Base-by-base conservation (phyloP, 2,329 filamentous ascomycete genomes). In the Diaporthe helianthi region DNA sequence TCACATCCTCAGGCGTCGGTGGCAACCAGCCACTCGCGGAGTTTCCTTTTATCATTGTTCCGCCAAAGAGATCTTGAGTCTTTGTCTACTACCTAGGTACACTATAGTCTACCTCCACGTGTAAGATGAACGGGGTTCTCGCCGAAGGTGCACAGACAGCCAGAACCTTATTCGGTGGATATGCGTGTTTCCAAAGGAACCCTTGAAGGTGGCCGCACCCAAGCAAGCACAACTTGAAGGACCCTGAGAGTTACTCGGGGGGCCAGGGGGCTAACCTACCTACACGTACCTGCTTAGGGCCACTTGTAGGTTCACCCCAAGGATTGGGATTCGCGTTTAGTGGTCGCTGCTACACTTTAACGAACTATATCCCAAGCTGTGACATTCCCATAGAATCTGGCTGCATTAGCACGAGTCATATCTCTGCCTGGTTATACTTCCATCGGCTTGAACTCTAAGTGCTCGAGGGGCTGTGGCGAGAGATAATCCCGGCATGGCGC, bases 321-420 rank as follows among this genome's bases (percentile, higher is more conserved):
- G 54, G 15, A 13, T 29, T 17, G 36, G 22, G 54, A 13, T 17
- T 31, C 26, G 38, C 24, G 38, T 46, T 13, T 38, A 46, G 26
- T 33, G 24, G 38, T 60, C 24, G 38, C 55, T 60, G 38, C 55
- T 60, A 46, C 38, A 44, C 19, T 17, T 44, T 26, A 38, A 60
- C 38, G 26, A 60, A 60, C 55, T 60, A 31, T 60, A 60, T 60
- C 46, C 19, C 55, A 60, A 31, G 55, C 55, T 60, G 55, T 31
- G 55, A 60, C 55, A 60, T n/a, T 46, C 13, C 38, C 38, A 26
- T 60, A 29, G 17, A 60, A 31, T 46, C 54, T 26, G 38, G 12
- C 17, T 60, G 55, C 55, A 46, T 46, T 38, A 60, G 19, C 55
- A 46, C 24, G 55, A 60, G 55, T 60, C 55, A 60, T 19, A 46